Percentiles rank a stretch among this genome's conserved stretches.
phyloP scores from a whole-genome alignment of 257 asterid genomes.

The Knoxia roxburghii region DNA sequence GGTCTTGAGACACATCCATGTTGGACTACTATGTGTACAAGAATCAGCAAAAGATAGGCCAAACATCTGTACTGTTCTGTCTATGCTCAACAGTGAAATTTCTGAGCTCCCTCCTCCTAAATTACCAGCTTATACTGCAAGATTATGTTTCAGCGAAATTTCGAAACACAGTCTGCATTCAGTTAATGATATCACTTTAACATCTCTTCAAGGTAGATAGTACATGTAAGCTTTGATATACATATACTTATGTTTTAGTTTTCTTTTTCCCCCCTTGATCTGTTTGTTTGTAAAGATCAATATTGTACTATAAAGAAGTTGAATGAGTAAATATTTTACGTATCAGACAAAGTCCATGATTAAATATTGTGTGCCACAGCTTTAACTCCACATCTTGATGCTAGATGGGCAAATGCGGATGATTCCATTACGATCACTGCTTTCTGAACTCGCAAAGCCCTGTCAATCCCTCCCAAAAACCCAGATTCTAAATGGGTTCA shows the following conservation, averaged over 20 bases:
- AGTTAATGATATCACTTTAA: constrained; percentile 26
- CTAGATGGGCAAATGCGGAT: constrained; percentile 29
- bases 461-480: constrained; percentile 45
- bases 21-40: constrained; percentile 63
- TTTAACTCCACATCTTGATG: no score
- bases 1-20: constrained; percentile 47
- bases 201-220: constrained; percentile 38
- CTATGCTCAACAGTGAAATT: constrained; percentile 48
- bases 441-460: constrained; percentile 42
- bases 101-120: constrained; percentile 47
- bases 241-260: background rate
- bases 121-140: constrained; percentile 30
- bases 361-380: no score
- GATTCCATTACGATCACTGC: constrained; percentile 29
- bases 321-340: background rate
- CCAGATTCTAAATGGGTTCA: constrained; percentile 40
- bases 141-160: constrained; percentile 14
- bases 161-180: constrained; percentile 31
- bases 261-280: background rate
- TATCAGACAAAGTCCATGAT: no score
- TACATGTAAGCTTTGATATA: background rate
- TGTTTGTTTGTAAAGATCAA: background rate
- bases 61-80: constrained; percentile 34
- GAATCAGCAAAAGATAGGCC: constrained; percentile 55
- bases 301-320: background rate